Evolutionary conservation across 768 basidiomycete species (phyloP).

Genomic region (Gymnopilus dilepis): DNA sequence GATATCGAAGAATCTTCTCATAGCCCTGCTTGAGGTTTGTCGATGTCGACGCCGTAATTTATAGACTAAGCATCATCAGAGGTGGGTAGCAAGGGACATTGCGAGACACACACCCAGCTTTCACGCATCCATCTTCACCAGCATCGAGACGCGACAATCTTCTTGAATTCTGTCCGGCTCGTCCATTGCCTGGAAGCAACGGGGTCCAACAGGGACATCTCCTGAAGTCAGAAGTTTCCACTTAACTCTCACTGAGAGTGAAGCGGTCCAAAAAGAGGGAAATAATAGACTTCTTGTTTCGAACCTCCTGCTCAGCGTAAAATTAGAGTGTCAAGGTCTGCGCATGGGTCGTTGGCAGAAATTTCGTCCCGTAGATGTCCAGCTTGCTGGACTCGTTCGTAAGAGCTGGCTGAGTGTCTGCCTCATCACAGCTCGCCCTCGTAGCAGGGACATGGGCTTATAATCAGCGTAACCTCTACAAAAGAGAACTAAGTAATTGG

Average conservation of each 20-base stretch:
- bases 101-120: slow-evolving; percentile 62
- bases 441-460: slow-evolving; percentile 81
- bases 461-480: slow-evolving; percentile 82
- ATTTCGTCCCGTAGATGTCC: slow-evolving; percentile 75
- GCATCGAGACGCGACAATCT: slow-evolving; percentile 88
- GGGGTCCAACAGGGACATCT: slow-evolving; percentile 75
- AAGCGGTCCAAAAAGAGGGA: slow-evolving; percentile 83
- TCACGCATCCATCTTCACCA: slow-evolving; percentile 79
- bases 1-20: slow-evolving; percentile 87
- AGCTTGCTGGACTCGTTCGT: slow-evolving; percentile 84
- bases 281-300: slow-evolving; percentile 76
- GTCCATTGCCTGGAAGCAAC: slow-evolving; percentile 87
- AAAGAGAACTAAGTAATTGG: neutral
- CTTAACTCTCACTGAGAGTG: slow-evolving; percentile 77
- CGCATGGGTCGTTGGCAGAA: slow-evolving; percentile 40
- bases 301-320: slow-evolving; percentile 62
- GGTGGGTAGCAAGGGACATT: neutral
- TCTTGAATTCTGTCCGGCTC: slow-evolving; percentile 81
- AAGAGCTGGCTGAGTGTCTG: slow-evolving; percentile 73
- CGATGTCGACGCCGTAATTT: slow-evolving; percentile 86
- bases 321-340: neutral
- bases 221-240: slow-evolving; percentile 76
- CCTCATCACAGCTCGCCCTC: slow-evolving; percentile 82
- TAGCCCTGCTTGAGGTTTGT: slow-evolving; percentile 87
- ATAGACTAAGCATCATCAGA: slow-evolving; percentile 55